These are phyloP conservation scores for Botrytis fabae DNA, from an alignment of 2,329 filamentous ascomycete genomes.

Conservation along the genomic window DNA sequence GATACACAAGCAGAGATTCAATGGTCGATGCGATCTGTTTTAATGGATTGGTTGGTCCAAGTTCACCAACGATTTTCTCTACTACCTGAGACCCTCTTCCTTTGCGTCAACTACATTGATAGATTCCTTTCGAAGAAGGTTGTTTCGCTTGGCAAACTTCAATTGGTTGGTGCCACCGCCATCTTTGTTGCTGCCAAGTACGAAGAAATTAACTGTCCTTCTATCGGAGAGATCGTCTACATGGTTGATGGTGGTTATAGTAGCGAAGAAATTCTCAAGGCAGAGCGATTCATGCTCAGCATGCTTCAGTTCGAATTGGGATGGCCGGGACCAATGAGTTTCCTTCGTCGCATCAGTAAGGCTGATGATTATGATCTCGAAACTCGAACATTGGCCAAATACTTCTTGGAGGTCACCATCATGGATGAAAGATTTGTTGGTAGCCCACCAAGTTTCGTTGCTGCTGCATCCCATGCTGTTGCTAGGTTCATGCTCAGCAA, in stretches of 20 bases:
- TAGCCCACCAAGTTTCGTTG: constrained; percentile 83
- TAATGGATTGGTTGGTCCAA: constrained; percentile 98
- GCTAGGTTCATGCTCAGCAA: constrained; percentile 86
- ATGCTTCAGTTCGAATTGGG: constrained; percentile 95
- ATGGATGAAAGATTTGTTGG: constrained; percentile 98
- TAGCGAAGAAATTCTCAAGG: constrained; percentile 90
- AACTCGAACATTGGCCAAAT: constrained; percentile 92
- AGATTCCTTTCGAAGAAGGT: constrained; percentile 94
- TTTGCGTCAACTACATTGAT: constrained; percentile 95
- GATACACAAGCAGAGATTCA: constrained; percentile 95
- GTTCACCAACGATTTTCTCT: constrained; percentile 90
- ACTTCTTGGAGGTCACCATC: constrained; percentile 93
- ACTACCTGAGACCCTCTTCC: constrained; percentile 90
- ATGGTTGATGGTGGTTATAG: constrained; percentile 96
- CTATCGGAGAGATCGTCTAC: constrained; percentile 91
- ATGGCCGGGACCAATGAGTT: constrained; percentile 99
- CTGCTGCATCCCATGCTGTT: constrained; percentile 89
- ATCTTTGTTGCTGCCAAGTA: constrained; percentile 97
- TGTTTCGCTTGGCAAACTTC: constrained; percentile 90
- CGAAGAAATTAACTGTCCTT: constrained; percentile 97
- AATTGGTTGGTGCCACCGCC: constrained; percentile 93
- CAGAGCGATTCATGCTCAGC: constrained; percentile 95
- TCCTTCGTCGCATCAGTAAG: constrained; percentile 94
- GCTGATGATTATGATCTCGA: constrained; percentile 97
- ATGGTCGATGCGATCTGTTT: constrained; percentile 96